Evolutionary conservation across 1,139 yeast species (phyloP).

Genomic region (Saccharomyces uvarum): DNA sequence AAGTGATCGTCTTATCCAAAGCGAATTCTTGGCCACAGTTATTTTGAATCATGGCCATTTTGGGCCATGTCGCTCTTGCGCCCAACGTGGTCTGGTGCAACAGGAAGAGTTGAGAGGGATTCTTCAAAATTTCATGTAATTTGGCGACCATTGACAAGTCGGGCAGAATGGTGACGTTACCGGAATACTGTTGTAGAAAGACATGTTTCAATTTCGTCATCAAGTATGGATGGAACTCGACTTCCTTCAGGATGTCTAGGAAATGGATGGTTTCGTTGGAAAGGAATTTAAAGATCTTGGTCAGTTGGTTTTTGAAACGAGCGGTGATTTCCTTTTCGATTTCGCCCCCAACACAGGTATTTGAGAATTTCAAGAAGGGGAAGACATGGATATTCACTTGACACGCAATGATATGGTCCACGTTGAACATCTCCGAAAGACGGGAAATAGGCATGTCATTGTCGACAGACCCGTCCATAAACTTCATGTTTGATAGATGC

Average conservation of each 20-base stretch:
- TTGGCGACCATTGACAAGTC: conserved; percentile 52
- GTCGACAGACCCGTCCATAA: conserved; percentile 93
- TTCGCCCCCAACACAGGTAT: conserved; percentile 63
- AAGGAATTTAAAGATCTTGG: conserved; percentile 51
- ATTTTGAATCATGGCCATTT: conserved; percentile 70
- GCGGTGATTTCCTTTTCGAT: conserved; percentile 54
- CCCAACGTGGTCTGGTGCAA: conserved; percentile 71
- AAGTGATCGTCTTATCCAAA: conserved; percentile 67
- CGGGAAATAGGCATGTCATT: conserved; percentile 87
- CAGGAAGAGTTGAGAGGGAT: conserved; percentile 73
- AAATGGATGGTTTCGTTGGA: conserved; percentile 72
- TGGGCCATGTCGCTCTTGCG: conserved; percentile 91
- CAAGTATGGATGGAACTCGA: conserved; percentile 67
- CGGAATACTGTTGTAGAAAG: conserved; percentile 79
- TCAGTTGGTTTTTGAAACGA: conserved; percentile 46
- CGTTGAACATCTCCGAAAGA: conserved; percentile 90
- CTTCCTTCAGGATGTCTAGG: conserved; percentile 60
- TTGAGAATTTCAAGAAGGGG: conserved; percentile 66
- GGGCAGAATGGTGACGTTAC: conserved; percentile 88
- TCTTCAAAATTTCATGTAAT: conserved; percentile 55
- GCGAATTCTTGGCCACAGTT: conserved; percentile 88
- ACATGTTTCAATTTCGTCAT: conserved; percentile 69
- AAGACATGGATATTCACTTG: conserved; percentile 96
- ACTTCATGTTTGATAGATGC: conserved; percentile 51
- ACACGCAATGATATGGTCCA: conserved; percentile 92